Evolutionary conservation across 2,329 filamentous ascomycete genomes (phyloP).

Genomic region (Ophiostoma perfectum): DNA sequence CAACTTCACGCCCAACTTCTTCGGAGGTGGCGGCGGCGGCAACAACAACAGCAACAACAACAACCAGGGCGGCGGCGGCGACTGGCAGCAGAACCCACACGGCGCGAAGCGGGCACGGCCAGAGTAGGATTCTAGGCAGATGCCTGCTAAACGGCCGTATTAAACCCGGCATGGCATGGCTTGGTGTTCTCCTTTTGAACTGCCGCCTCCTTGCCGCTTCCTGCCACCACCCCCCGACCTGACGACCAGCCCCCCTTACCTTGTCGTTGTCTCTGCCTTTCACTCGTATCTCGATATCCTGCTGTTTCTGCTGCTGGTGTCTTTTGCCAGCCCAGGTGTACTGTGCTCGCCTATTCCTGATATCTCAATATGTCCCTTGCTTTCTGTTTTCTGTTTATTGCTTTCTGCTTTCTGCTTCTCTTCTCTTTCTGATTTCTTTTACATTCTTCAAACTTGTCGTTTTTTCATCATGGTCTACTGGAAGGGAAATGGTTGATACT

Average conservation of each 20-base stretch:
- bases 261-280: not conserved
- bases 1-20: conserved; percentile 71
- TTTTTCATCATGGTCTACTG: conserved; percentile 6
- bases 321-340: too few relatives aligned
- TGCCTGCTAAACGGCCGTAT: not conserved
- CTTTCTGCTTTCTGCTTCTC: not conserved
- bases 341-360: too few relatives aligned
- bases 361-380: too few relatives aligned
- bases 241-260: not conserved
- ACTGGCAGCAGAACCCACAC: conserved; percentile 76
- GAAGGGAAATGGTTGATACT: not conserved
- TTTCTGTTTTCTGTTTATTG: not conserved
- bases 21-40: conserved; percentile 48
- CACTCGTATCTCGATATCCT: not conserved
- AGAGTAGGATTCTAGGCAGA: conserved; percentile 32
- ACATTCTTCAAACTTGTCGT: conserved; percentile 15
- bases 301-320: not conserved
- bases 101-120: conserved; percentile 73
- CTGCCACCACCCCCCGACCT: too few relatives aligned
- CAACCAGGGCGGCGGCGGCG: conserved; percentile 47
- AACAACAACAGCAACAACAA: conserved; percentile 25
- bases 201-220: too few relatives aligned
- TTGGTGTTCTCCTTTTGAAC: too few relatives aligned
- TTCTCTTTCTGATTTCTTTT: not conserved
- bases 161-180: too few relatives aligned